phyloP scores from a whole-genome alignment of 768 basidiomycete genomes.

The Zangia roseola region DNA sequence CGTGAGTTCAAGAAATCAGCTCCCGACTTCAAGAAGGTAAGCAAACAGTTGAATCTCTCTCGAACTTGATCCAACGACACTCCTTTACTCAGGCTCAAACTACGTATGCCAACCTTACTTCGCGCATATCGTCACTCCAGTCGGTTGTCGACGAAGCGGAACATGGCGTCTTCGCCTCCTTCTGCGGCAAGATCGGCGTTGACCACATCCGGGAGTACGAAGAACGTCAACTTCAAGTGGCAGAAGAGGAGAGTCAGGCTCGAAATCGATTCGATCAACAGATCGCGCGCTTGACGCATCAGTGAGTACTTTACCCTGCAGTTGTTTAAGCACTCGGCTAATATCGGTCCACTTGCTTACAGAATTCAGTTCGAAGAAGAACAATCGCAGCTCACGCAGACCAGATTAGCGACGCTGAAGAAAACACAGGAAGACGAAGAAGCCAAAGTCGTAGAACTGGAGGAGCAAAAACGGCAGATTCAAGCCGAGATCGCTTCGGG shows the following conservation, averaged over 20 bases:
- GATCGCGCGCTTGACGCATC: conserved; percentile 80
- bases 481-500: conserved; percentile 59
- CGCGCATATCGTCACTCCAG: conserved; percentile 53
- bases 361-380: conserved; percentile 84
- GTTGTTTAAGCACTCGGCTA: conserved; percentile 1
- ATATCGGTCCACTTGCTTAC: conserved; percentile 1
- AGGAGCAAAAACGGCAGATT: conserved; percentile 52
- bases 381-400: conserved; percentile 61
- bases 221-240: conserved; percentile 83
- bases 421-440: conserved; percentile 52
- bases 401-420: conserved; percentile 58
- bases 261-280: conserved; percentile 82
- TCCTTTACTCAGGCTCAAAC: conserved; percentile 46
- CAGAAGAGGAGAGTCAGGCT: conserved; percentile 85
- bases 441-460: conserved; percentile 49
- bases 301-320: conserved; percentile 47
- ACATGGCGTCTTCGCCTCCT: conserved; percentile 70
- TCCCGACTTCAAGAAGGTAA: conserved; percentile 73
- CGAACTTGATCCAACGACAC: not conserved
- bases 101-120: conserved; percentile 50
- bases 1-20: conserved; percentile 62
- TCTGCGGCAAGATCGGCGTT: conserved; percentile 80
- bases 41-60: not conserved
- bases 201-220: conserved; percentile 90
- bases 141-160: conserved; percentile 72